Evolutionary conservation across 2,329 filamentous ascomycete genomes (phyloP).

Genomic region (Microcyclospora pomicola): DNA sequence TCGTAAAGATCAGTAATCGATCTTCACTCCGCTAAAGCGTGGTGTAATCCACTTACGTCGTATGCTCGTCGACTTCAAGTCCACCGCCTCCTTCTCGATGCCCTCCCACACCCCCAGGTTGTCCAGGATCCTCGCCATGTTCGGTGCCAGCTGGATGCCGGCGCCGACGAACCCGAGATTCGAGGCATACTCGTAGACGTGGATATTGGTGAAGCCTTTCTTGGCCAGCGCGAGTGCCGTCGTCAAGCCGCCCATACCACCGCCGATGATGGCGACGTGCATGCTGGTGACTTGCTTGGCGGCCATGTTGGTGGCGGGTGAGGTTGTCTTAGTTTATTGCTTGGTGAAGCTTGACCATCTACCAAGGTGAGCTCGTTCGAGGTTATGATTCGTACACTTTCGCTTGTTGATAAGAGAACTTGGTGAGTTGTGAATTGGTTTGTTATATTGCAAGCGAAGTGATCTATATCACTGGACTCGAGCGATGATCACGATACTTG

Average conservation of each 20-base stretch:
- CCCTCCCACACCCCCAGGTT: slow-evolving; percentile 56
- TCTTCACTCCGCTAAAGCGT: no score
- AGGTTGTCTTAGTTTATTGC: background rate
- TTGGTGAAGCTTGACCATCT: no score
- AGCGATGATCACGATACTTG: no score
- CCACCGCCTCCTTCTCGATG: slow-evolving; percentile 57
- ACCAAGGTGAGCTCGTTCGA: no score
- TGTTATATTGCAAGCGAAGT: no score
- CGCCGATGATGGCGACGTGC: slow-evolving; percentile 23
- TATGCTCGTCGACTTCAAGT: slow-evolving; percentile 59
- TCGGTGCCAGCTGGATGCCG: slow-evolving; percentile 72
- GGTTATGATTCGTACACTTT: no score
- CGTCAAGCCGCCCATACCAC: slow-evolving; percentile 59
- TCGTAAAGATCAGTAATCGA: background rate
- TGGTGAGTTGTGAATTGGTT: no score
- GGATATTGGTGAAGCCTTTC: slow-evolving; percentile 59
- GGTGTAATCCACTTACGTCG: slow-evolving; percentile 44
- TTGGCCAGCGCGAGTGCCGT: slow-evolving; percentile 60
- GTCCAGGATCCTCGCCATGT: slow-evolving; percentile 65
- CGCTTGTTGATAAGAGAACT: no score
- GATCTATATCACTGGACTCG: no score
- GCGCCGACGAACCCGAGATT: slow-evolving; percentile 70
- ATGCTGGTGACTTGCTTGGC: slow-evolving; percentile 19
- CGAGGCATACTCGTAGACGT: slow-evolving; percentile 60
- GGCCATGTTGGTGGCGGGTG: slow-evolving; percentile 13